Conservation (phyloP, 768 basidiomycete genomes). For the Mycena sanguinolenta region DNA sequence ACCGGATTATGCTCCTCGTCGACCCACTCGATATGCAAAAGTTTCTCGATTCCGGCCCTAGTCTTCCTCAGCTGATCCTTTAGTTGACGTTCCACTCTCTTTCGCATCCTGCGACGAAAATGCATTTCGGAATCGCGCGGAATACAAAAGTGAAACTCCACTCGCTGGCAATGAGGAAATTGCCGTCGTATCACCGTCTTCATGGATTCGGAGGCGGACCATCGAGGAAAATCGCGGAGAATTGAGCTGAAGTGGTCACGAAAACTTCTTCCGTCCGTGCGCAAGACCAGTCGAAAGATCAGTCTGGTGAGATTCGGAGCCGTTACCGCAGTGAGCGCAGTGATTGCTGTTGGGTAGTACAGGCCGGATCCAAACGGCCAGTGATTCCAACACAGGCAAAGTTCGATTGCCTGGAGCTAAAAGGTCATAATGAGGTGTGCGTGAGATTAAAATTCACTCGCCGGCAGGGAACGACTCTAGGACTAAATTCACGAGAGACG, state of each 20-base stretch:
- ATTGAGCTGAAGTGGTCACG: background rate
- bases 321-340: background rate
- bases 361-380: constrained; percentile 1
- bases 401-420: background rate
- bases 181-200: background rate
- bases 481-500: background rate
- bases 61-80: background rate
- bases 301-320: constrained; percentile 15
- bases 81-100: constrained; percentile 1
- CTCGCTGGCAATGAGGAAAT: background rate
- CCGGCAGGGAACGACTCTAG: background rate
- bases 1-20: constrained; percentile 14
- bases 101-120: constrained; percentile 19
- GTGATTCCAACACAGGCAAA: constrained; percentile 1
- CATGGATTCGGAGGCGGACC: constrained; percentile 13
- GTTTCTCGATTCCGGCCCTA: background rate
- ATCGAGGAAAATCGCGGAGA: background rate
- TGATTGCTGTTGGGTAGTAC: background rate
- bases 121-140: constrained; percentile 8
- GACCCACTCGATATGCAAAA: constrained; percentile 14
- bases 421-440: background rate
- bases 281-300: constrained; percentile 9
- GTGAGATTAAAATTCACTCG: background rate
- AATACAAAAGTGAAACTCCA: constrained; percentile 19
- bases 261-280: background rate